Conservation (phyloP, 129 eudicot species). For the Chrysanthemum makinoi region DNA sequence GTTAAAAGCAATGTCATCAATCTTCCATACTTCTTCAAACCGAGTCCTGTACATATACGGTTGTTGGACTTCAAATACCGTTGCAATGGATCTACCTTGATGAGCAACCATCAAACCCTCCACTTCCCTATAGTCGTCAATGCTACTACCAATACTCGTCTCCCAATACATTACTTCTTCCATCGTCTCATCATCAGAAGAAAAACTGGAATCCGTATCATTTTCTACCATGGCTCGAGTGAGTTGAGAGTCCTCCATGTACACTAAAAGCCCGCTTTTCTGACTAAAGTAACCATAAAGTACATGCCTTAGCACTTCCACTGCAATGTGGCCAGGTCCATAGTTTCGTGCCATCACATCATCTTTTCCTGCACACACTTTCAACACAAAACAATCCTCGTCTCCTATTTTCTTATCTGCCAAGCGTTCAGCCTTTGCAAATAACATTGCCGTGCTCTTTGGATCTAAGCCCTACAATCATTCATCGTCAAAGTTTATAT, state of each 20-base stretch:
- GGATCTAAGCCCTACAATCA: constrained; percentile 66
- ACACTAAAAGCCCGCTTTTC: constrained; percentile 56
- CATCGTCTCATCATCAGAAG: constrained; percentile 2
- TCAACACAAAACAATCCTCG: constrained; percentile 66
- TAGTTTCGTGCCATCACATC: constrained; percentile 53
- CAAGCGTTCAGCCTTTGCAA: constrained; percentile 51
- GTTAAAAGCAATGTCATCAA: constrained; percentile 59
- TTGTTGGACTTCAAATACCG: constrained; percentile 46
- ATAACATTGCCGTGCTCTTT: constrained; percentile 49
- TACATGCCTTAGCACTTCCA: constrained; percentile 66
- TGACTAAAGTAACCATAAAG: constrained; percentile 72
- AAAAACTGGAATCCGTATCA: neutral
- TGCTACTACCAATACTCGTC: constrained; percentile 59
- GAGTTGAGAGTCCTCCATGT: constrained; percentile 71
- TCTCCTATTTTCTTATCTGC: constrained; percentile 61
- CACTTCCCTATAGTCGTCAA: constrained; percentile 55
- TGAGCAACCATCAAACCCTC: constrained; percentile 66
- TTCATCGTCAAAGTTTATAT: no score
- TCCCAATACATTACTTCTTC: constrained; percentile 55
- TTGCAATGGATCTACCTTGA: constrained; percentile 52
- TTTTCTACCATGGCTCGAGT: constrained; percentile 39
- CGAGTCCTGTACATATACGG: constrained; percentile 41
- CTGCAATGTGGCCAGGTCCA: constrained; percentile 32
- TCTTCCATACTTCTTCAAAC: constrained; percentile 67
- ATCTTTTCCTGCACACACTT: constrained; percentile 42